Base-by-base conservation (phyloP, 345 rosid genomes). In the Orychophragmus violaceus region DNA sequence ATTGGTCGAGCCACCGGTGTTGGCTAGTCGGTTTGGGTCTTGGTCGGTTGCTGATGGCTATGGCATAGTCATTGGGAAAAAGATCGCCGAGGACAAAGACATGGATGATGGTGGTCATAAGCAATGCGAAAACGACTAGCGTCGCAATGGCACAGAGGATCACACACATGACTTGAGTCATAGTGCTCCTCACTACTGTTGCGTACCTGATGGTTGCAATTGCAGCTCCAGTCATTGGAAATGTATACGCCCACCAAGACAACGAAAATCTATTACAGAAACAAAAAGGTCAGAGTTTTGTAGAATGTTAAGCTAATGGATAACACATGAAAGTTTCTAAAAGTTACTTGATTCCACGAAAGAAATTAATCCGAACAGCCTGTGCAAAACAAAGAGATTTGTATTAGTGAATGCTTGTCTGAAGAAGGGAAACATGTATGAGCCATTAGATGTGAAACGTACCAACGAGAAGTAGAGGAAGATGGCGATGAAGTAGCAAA, bases 391-490 rank as follows among this genome's bases (percentile, higher is more conserved):
- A 54, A 74, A 68, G 8, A 59, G 10, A 60, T 41, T 16, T 24
- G 56, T 49, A 14, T 74, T 24, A 61, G 50, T 36, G 25, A 25
- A 30, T 57, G 11, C 9, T 17, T 9, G 52, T 35, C 19, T 17
- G 10, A 9, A 35, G 6, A 65, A 41, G 27, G 27, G 8, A 22
- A 35, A 9, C 10, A 66, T 6, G 12, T 33, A 23, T 59, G 53
- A 51, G 52, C 6, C 10, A 19, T 10, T 28, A 29, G 1, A 68
- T 36, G 36, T 70, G 18, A 18, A 59, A 76, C 82, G 65, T 27
- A 83, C 96, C 84, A 85, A 74, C 10, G 94, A 85, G 73, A 85
- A 63, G 52, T 89, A 89, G 19, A 89, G 89, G 78, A 89, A 89
- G 36, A 89, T 69, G 66, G 91, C 91, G 13, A 89, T 69, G 78